These are phyloP conservation scores for Zygosaccharomyces kombuchaensis DNA, from an alignment of 805 yeast genomes.

Conservation along the genomic window DNA sequence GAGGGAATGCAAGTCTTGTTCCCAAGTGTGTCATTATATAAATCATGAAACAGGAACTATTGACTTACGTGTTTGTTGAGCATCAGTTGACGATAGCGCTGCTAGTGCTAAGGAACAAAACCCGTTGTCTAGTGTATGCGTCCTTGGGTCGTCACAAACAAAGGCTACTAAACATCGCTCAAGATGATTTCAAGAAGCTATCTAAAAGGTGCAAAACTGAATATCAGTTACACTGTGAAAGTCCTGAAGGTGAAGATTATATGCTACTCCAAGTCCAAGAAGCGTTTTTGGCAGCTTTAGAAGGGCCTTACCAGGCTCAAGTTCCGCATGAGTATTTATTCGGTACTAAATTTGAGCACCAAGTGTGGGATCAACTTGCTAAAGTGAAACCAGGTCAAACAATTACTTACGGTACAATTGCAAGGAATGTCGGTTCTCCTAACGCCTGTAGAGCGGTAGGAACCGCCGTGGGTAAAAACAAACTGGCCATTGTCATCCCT, in stretches of 20 bases:
- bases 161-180: constrained; percentile 9
- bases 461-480: constrained; percentile 40
- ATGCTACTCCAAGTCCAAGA: constrained; percentile 1
- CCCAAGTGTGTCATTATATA: not conserved
- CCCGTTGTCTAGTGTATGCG: constrained; percentile 17
- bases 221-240: constrained; percentile 3
- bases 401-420: constrained; percentile 35
- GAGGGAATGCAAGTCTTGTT: not conserved
- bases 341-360: constrained; percentile 39
- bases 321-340: constrained; percentile 30
- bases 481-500: constrained; percentile 39
- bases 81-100: constrained; percentile 14
- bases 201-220: constrained; percentile 18
- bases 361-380: constrained; percentile 37
- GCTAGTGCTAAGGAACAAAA: constrained; percentile 13
- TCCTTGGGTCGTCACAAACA: constrained; percentile 19
- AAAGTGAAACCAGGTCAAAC: constrained; percentile 32
- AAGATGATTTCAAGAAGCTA: constrained; percentile 12
- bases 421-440: constrained; percentile 31
- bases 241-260: not conserved
- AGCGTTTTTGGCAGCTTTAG: constrained; percentile 3
- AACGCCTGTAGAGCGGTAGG: constrained; percentile 40
- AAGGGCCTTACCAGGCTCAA: constrained; percentile 1
- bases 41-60: constrained; percentile 3
- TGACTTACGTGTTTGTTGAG: constrained; percentile 17